Base-by-base conservation (phyloP, 2,329 filamentous ascomycete species). In the Monosporascus sp. region DNA sequence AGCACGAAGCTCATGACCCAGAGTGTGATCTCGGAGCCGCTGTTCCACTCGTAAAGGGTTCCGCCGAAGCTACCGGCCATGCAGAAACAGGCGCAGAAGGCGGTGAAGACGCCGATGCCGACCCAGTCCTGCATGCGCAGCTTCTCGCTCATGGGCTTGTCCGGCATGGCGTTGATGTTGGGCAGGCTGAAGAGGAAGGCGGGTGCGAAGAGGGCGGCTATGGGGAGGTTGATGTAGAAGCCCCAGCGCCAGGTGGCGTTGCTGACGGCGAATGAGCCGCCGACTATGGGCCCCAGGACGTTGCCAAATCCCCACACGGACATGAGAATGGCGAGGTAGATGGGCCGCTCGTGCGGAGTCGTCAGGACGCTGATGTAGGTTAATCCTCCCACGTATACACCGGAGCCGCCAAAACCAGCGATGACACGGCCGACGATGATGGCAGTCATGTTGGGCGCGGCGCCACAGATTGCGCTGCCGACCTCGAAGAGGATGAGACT, bases 201-300 rank as follows among this genome's bases (percentile, higher is more conserved):
- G 2, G 69, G 70, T 0, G 59, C 55, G 2, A 58, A 54, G 24
- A 73, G 63, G 27, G 59, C 75, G 7, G 67, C 80, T 0, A 78
- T 71, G 48, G 78, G 66, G 1, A 84, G 69, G 58, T 84, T 85
- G 68, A 85, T 77, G 59, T 85, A 85, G 53, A 79, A 79, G 1
- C 67, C 68, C 71, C 72, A 78, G 43, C 77, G 57, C 77, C 77
- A 80, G 0, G 69, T 72, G 1, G 71, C 75, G 0, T 66, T 54
- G 7, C 64, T 70, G 26, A 73, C 71, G 5, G 67, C 66, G 44
- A 80, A 78, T 0, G 71, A 73, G 20, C 77, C 77, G 11, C 77
- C 76, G 11, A 79, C 64, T 11, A 80, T 66, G 1, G 74, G 74
- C 0, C 74, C 74, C 3, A 76, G 54, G 14, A 73, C 65, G 4